phyloP scores from a whole-genome alignment of 306 rosid genomes.

The Delonix regia region DNA sequence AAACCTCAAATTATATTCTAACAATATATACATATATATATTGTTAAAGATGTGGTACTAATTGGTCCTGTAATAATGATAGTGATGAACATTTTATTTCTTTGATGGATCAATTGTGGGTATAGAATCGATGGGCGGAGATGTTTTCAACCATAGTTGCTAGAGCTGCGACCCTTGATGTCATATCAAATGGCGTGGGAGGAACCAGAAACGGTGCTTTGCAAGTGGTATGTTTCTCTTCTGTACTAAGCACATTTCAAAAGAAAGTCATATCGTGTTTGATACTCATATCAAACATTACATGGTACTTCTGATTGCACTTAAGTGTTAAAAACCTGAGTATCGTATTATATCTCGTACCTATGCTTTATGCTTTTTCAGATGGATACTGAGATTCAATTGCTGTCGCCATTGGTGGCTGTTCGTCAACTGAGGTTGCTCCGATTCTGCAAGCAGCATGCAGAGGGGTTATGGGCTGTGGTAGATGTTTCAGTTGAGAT shows the following conservation, averaged over 20 bases:
- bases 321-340: too few species aligned
- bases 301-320: too few species aligned
- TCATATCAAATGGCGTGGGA: slow-evolving; percentile 63
- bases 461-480: slow-evolving; percentile 88
- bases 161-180: slow-evolving; percentile 62
- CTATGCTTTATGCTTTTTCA: slow-evolving; percentile 2
- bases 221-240: slow-evolving; percentile 54
- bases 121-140: slow-evolving; percentile 80
- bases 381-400: slow-evolving; percentile 89
- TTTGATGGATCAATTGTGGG: slow-evolving; percentile 35
- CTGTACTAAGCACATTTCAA: too few species aligned
- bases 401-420: slow-evolving; percentile 83
- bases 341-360: too few species aligned
- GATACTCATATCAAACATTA: too few species aligned
- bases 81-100: neutral
- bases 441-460: slow-evolving; percentile 91
- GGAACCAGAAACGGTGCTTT: slow-evolving; percentile 85
- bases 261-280: too few species aligned
- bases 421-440: slow-evolving; percentile 71
- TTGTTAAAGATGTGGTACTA: too few species aligned
- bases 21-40: too few species aligned
- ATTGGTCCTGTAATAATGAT: too few species aligned
- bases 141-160: slow-evolving; percentile 84
- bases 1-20: too few species aligned
- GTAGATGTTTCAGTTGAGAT: slow-evolving; percentile 85